Evolutionary conservation across 192 early-diverging fungal genomes (phyloP), one percentile per base, ranked within the genome.

Genomic region (Cladochytrium replicatum): DNA sequence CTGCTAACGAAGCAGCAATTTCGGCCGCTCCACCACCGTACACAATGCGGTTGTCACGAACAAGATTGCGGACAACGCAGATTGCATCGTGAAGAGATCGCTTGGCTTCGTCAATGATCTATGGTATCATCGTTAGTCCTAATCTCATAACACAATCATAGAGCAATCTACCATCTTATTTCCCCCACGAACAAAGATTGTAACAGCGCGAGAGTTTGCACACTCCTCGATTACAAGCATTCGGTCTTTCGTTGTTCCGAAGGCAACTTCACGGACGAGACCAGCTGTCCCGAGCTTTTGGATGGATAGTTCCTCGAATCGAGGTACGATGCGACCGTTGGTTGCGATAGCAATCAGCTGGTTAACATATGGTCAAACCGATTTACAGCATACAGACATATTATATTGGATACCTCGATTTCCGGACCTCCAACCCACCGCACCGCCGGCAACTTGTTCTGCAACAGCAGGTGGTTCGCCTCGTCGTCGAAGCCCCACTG

Each of bases 401-500:
- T 7, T 29, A 55, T 45, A 6, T 17, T 6, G 9, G 32, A 24
- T 67, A 86, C 84, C 75, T 99, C 97, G 46, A 99, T 89, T 69
- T 99, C 97, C 11, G 94, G 94, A 25, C 97, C 97, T 48, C 97
- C 97, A 32, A 99, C 94, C 97, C 97, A 99, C 57, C 97, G 83
- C 43, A 97, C 91, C 50, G 91, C 91, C 27, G 97, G 97, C 38
- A 99, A 75, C 62, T 95, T 53, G 71, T 96, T 91, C 69, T 99
- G 96, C 71, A 97, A 72, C 46, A 99, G 72, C 69, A 99, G 74
- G 63, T 97, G 94, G 75, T 99, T 99, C 37, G 96, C 96, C 67
- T 99, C 96, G 59, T 99, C 96, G 70, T 99, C 96, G 57, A 99
- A 99, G 45, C 96, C 96, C 96, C 96, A 99, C 67, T 99, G 96